phyloP scores from a whole-genome alignment of 2,329 filamentous ascomycete genomes.

The Colletotrichum sp. region DNA sequence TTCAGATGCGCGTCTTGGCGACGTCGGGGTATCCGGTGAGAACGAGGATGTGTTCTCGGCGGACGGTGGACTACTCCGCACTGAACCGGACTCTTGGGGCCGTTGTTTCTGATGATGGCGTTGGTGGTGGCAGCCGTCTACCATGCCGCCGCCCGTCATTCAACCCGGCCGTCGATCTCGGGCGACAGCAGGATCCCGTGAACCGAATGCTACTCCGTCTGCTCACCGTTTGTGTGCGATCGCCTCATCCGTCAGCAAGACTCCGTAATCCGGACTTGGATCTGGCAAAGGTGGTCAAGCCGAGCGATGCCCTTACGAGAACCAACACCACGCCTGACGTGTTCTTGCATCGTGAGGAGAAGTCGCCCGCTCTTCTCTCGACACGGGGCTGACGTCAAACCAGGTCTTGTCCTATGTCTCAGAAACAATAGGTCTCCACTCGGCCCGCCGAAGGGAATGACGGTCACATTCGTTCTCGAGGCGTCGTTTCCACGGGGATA shows the following conservation, averaged over 20 bases:
- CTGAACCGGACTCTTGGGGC: background rate
- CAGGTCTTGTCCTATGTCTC: background rate
- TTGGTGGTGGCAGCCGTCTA: background rate
- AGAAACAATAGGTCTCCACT: background rate
- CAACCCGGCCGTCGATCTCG: background rate
- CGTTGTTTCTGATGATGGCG: background rate
- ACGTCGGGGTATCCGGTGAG: background rate
- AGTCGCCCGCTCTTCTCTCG: background rate
- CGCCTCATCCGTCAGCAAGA: background rate
- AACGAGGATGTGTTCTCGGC: background rate
- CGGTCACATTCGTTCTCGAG: background rate
- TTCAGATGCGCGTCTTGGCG: conserved; percentile 6
- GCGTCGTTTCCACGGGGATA: background rate
- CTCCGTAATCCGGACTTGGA: no score
- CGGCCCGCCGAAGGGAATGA: background rate
- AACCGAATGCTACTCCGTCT: background rate
- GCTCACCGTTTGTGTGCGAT: background rate
- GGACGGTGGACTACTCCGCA: background rate
- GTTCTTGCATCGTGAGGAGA: background rate
- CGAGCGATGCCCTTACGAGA: background rate
- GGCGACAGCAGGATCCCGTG: background rate
- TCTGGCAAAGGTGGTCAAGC: no score
- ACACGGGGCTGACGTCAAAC: background rate
- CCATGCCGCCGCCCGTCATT: background rate
- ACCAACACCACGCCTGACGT: background rate